Base-by-base conservation (phyloP, 2,329 filamentous ascomycete species). In the Aspergillus novofumigatus region DNA sequence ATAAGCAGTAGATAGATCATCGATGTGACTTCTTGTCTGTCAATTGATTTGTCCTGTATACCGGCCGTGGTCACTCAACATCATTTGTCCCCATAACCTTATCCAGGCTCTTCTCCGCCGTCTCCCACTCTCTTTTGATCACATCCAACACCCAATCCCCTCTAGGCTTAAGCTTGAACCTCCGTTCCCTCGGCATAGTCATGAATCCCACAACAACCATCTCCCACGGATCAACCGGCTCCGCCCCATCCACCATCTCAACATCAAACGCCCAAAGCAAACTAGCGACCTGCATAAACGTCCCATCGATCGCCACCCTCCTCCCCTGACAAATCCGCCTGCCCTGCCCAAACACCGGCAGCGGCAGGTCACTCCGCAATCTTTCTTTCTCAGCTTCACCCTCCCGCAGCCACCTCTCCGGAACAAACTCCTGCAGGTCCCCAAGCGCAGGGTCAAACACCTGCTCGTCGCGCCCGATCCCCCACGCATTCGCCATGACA, bases 401-500 rank as follows among this genome's bases (percentile, higher is more conserved):
- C 6, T 55, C 28, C 20, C 48, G 54, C 35, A 67, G 25, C 64
- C 63, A 65, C 29, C 63, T 44, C 41, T 67, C 60, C 3, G 61
- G 65, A 2, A 64, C 32, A 21, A 67, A 67, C 6, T 61, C 62
- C 3, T 62, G 48, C 1, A 44, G n/a, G 21, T 60, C 53, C 2
- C 65, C 65, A 3, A 62, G 57, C 4, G 57, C 38, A 0, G 57
- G 58, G 29, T 66, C 61, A 48, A 67, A 80, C 35, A 75, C 75
- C 17, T 68, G 69, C n/a, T 71, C 69, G 55, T 77, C 75, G 17
- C 73, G 68, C 44, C 77, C 74, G 55, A 79, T 78, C 0, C 75
- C 72, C 77, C 77, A 79, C 1, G 73, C 72, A 59, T 78, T 78
- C 0, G 73, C 75, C 9, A 78, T 68, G 2, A 83, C 64, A 0